Base-by-base conservation (phyloP, 2,329 filamentous ascomycete genomes). In the Scortechinia acanthostroma region DNA sequence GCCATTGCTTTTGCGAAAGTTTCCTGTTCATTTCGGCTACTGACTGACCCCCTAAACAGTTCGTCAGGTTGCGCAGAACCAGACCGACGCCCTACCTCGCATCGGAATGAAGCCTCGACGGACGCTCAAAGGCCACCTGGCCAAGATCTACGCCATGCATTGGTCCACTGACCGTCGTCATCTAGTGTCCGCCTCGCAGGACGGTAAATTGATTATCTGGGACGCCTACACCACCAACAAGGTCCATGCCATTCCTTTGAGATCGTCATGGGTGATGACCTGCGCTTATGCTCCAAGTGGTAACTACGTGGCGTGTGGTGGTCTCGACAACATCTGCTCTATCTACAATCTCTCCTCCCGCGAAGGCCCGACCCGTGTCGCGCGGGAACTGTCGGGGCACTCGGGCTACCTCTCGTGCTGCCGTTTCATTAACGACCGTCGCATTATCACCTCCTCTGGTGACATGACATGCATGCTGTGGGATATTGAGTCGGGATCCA, bases 401-500 rank as follows among this genome's bases (percentile, higher is more conserved):
- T 95, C 91, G 40, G 93, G 93, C 43, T 98, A 98, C 60, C 80
- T 98, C 40, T 95, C 90, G 19, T 98, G 93, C 85, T 97, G 93
- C 65, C 86, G 93, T 52, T 98, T 98, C 68, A 95, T 97, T 73
- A 97, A 95, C 65, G 93, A 98, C 71, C 85, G 93, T 60, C 90
- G 89, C 61, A 97, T 98, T 59, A 81, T 98, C 52, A 98, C 93
- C 49, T 97, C 93, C 0, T 98, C 93, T 2, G 93, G 93, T 51
- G 93, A 98, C 63, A 98, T 98, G 93, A 98, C 93, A 44, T 98
- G 93, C 66, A 96, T 97, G 85, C 88, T 97, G 61, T 98, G 93
- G 93, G 93, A 98, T 71, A 91, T 98, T 52, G 93, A 98, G 70
- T 95, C 91, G 1, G 93, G 93, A 47, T 89, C 91, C 53, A 96